Evolutionary conservation across 768 basidiomycete genomes (phyloP).

Genomic region (Cyathus striatus): DNA sequence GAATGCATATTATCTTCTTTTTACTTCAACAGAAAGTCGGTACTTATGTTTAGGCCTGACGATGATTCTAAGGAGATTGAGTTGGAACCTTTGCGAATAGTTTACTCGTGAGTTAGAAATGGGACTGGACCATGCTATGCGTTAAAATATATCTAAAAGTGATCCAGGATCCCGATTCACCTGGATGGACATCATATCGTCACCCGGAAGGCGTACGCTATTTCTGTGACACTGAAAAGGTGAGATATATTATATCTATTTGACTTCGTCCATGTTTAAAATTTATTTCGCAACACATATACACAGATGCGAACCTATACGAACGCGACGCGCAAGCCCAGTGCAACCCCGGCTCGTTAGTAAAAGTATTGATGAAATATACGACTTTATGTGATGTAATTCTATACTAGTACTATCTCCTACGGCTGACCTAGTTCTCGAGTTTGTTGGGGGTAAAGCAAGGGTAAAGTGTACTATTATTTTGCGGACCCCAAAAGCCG

Average conservation of each 20-base stretch:
- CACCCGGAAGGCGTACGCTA: constrained; percentile 14
- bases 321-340: constrained; percentile 27
- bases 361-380: constrained; percentile 23
- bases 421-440: constrained; percentile 40
- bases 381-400: constrained; percentile 17
- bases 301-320: constrained; percentile 51
- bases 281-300: constrained; percentile 37
- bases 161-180: no score
- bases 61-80: no score
- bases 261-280: no score
- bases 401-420: constrained; percentile 22
- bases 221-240: constrained; percentile 24
- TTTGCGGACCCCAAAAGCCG: constrained; percentile 35
- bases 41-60: no score
- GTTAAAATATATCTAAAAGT: no score
- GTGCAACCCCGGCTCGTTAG: constrained; percentile 28
- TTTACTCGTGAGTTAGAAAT: no score
- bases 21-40: no score
- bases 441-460: no score
- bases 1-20: no score
- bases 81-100: no score
- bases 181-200: constrained; percentile 6
- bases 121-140: no score
- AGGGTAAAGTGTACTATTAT: constrained; percentile 14
- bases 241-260: constrained; percentile 21